phyloP scores from a whole-genome alignment of 2,329 filamentous ascomycete genomes.

The Aspergillus brunneoviolaceus region DNA sequence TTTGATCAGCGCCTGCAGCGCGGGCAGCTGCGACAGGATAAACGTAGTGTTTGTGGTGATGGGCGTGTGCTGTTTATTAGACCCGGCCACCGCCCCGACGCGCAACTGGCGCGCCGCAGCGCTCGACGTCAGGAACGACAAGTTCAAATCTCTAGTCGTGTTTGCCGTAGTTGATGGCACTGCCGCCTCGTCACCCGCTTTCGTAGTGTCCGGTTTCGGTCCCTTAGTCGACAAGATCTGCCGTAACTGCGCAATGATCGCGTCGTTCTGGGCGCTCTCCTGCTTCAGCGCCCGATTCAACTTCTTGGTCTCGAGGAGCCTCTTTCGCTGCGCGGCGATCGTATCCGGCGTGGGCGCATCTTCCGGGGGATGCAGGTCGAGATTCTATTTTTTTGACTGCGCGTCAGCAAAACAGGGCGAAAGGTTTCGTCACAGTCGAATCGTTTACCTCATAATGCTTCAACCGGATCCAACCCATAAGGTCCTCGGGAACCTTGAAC shows the following conservation, averaged over 20 bases:
- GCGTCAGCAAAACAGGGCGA: background rate
- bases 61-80: conserved; percentile 36
- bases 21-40: conserved; percentile 77
- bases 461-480: conserved; percentile 74
- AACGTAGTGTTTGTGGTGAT: conserved; percentile 60
- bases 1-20: conserved; percentile 69
- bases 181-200: conserved; percentile 17
- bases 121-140: conserved; percentile 59
- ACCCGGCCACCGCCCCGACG: conserved; percentile 41
- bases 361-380: conserved; percentile 33
- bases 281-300: conserved; percentile 68
- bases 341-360: conserved; percentile 62
- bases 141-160: conserved; percentile 34
- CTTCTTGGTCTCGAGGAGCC: conserved; percentile 74
- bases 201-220: conserved; percentile 18
- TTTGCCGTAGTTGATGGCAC: conserved; percentile 11
- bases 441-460: conserved; percentile 72
- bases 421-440: too few relatives aligned
- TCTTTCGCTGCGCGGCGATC: conserved; percentile 69
- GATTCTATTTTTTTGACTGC: conserved; percentile 27
- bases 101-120: conserved; percentile 49
- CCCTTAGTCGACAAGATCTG: conserved; percentile 50
- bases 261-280: conserved; percentile 71
- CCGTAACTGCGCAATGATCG: conserved; percentile 65
- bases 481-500: conserved; percentile 68